These are phyloP conservation scores for Globisporangium nagaii DNA, from an alignment of 352 stramenopile species.

Conservation along the genomic window DNA sequence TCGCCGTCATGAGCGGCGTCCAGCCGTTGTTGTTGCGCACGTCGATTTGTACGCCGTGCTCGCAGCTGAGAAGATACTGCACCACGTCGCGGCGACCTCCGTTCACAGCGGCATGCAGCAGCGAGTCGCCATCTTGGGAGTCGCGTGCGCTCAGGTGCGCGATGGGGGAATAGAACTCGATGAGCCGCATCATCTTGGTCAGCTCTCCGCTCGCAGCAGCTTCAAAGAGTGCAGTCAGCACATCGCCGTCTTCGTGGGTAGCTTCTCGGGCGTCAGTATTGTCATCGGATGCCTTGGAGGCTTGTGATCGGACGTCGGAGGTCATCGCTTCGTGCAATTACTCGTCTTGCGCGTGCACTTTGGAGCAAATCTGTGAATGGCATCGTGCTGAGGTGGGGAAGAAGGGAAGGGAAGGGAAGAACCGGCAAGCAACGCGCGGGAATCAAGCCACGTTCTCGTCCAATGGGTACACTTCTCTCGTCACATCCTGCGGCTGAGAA, in stretches of 20 bases:
- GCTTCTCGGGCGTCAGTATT: no score
- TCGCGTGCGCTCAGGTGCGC: neutral
- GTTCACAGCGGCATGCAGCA: neutral
- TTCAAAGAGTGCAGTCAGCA: neutral
- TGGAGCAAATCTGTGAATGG: no score
- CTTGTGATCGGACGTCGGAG: no score
- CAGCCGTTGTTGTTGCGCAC: neutral
- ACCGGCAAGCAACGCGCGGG: no score
- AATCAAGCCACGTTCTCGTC: no score
- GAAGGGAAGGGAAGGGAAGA: no score
- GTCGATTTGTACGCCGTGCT: neutral
- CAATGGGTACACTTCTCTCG: no score
- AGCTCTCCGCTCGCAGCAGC: neutral
- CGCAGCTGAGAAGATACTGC: neutral
- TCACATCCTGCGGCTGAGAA: no score
- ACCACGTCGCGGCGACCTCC: neutral
- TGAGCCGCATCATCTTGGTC: neutral
- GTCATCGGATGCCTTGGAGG: no score
- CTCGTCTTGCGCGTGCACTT: no score
- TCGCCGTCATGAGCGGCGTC: slow-evolving; percentile 5
- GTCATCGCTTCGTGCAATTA: no score
- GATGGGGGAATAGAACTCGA: neutral
- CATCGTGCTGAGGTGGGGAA: no score
- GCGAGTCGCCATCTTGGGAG: neutral
- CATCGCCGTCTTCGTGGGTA: neutral